Percentiles rank a stretch among this genome's conserved stretches.
phyloP scores from a whole-genome alignment of 805 yeast species.

The Phaffomyces opuntiae region DNA sequence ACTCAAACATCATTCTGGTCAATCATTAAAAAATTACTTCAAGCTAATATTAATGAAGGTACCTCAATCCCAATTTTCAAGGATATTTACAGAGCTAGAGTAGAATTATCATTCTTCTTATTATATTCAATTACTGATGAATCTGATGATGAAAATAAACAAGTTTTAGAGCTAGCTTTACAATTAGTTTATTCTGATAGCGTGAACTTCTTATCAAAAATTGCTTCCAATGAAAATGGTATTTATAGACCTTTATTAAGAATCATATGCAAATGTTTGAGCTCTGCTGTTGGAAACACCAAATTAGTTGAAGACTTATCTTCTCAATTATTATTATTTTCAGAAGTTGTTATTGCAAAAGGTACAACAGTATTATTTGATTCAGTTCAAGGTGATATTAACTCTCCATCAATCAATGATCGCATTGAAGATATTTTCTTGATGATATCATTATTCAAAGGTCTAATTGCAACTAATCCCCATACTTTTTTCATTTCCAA shows the following conservation, averaged over 20 bases:
- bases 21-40: conserved; percentile 43
- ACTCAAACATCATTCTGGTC: conserved; percentile 27
- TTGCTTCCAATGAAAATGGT: conserved; percentile 33
- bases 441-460: conserved; percentile 56
- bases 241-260: conserved; percentile 57
- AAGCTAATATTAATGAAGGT: conserved; percentile 45
- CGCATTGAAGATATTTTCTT: conserved; percentile 60
- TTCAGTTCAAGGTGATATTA: conserved; percentile 50
- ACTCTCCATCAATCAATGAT: conserved; percentile 30
- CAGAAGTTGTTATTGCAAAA: conserved; percentile 56
- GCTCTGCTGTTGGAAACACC: conserved; percentile 34
- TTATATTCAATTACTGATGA: conserved; percentile 11
- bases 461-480: conserved; percentile 43
- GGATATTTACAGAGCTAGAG: conserved; percentile 51
- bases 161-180: conserved; percentile 27
- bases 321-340: conserved; percentile 47
- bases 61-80: conserved; percentile 39
- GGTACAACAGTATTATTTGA: conserved; percentile 57
- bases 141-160: conserved; percentile 11
- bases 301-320: conserved; percentile 40
- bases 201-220: conserved; percentile 38
- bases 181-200: conserved; percentile 43
- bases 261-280: conserved; percentile 43
- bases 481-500: conserved; percentile 40
- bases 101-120: conserved; percentile 55